These are phyloP conservation scores for Pezicula neosporulosa DNA, from an alignment of 2,329 filamentous ascomycete genomes.

Conservation along the genomic window DNA sequence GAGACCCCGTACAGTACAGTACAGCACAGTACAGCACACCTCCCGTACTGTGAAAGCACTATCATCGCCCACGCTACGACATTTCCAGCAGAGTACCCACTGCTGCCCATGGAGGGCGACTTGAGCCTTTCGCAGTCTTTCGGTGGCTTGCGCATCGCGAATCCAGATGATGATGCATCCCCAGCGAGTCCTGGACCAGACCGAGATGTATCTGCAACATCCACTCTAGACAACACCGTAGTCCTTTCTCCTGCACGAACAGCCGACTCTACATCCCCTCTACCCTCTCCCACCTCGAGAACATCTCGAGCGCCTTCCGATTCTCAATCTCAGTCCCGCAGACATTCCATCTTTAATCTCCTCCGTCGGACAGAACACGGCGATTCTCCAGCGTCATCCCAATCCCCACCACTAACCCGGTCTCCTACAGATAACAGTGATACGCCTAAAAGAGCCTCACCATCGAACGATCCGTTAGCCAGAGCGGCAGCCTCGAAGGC, in stretches of 20 bases:
- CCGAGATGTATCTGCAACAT: slow-evolving; percentile 21
- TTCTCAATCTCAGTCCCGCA: slow-evolving; percentile 25
- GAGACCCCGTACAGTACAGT: background rate
- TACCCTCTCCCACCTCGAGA: slow-evolving; percentile 16
- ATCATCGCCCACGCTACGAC: background rate
- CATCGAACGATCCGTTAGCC: slow-evolving; percentile 19
- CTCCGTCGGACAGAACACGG: slow-evolving; percentile 25
- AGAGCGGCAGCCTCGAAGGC: slow-evolving; percentile 26
- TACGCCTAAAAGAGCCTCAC: slow-evolving; percentile 12
- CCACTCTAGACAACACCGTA: slow-evolving; percentile 12
- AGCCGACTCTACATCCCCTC: slow-evolving; percentile 8
- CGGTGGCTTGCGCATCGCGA: slow-evolving; percentile 93
- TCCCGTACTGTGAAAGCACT: too few relatives aligned
- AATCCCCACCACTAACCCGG: slow-evolving; percentile 9
- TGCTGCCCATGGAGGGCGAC: slow-evolving; percentile 75
- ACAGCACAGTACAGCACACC: background rate
- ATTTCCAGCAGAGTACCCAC: slow-evolving; percentile 8
- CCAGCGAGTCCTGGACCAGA: slow-evolving; percentile 14
- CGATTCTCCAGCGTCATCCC: slow-evolving; percentile 15
- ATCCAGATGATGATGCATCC: slow-evolving; percentile 68
- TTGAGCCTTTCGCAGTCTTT: slow-evolving; percentile 88
- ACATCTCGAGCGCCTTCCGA: slow-evolving; percentile 23
- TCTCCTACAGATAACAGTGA: slow-evolving; percentile 27
- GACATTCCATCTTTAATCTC: slow-evolving; percentile 31
- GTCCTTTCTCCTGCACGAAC: slow-evolving; percentile 8